Conservation (phyloP, 1,139 yeast species). For the Casaregolazyma lundiana region DNA sequence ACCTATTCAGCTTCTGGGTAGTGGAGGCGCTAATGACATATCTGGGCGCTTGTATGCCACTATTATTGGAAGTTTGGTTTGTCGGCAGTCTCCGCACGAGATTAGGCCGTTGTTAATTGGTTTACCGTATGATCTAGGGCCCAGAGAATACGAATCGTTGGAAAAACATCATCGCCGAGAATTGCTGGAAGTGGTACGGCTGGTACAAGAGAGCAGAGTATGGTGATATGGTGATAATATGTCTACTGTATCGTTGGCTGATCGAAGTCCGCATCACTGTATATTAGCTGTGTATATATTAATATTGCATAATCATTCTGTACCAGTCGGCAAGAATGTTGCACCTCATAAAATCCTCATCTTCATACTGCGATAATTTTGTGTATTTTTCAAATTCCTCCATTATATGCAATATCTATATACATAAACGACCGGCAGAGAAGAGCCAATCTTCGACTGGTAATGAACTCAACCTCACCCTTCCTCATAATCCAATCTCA, state of each 20-base stretch:
- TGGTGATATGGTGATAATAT: slow-evolving; percentile 26
- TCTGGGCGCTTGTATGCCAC: slow-evolving; percentile 34
- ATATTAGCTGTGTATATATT: background rate
- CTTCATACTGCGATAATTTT: too few relatives aligned
- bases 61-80: slow-evolving; percentile 34
- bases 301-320: background rate
- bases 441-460: too few relatives aligned
- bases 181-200: slow-evolving; percentile 30
- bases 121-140: slow-evolving; percentile 32
- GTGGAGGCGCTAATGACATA: slow-evolving; percentile 25
- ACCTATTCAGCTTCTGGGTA: slow-evolving; percentile 35
- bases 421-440: too few relatives aligned
- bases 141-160: slow-evolving; percentile 24
- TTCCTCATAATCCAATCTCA: background rate
- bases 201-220: slow-evolving; percentile 32
- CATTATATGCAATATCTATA: background rate
- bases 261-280: background rate
- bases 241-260: background rate
- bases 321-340: too few relatives aligned
- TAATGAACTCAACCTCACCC: background rate
- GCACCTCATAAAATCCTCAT: too few relatives aligned
- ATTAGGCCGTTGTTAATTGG: slow-evolving; percentile 35
- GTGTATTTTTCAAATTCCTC: background rate
- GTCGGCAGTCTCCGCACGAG: slow-evolving; percentile 36
- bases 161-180: slow-evolving; percentile 28